These are phyloP conservation scores for Lasiodiplodia sp. DNA, from an alignment of 2,329 filamentous ascomycete species.

Conservation along the genomic window DNA sequence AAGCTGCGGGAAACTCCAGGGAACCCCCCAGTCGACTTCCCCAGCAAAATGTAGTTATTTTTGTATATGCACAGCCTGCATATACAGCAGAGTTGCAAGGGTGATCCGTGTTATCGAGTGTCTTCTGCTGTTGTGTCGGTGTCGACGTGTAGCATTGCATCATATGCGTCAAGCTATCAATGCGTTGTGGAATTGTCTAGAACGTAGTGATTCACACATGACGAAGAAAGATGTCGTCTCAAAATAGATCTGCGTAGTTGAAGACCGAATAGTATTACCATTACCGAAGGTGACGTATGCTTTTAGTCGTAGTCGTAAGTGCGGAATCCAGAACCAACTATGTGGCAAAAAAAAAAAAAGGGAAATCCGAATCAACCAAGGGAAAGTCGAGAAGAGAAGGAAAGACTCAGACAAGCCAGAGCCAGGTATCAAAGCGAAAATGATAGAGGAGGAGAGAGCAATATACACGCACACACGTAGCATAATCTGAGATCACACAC, in stretches of 20 bases:
- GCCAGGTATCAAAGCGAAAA: background rate
- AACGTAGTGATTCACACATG: too few species aligned
- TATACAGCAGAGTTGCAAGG: background rate
- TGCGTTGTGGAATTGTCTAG: background rate
- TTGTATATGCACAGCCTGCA: background rate
- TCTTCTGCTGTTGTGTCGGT: background rate
- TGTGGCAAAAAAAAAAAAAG: background rate
- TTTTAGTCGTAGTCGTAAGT: background rate
- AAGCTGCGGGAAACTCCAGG: background rate
- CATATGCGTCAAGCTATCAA: background rate
- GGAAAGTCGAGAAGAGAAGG: background rate
- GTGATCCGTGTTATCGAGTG: background rate
- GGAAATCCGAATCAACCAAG: background rate
- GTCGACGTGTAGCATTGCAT: background rate
- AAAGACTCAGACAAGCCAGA: background rate
- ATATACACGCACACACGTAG: background rate
- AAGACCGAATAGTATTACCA: background rate
- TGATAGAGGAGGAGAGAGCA: background rate
- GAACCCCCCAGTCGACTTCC: too few species aligned
- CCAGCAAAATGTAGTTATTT: background rate
- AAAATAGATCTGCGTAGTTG: background rate
- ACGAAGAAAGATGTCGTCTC: too few species aligned
- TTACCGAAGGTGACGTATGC: background rate
- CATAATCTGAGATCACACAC: background rate
- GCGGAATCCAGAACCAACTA: background rate